These are phyloP conservation scores for Tylopilus rubrobrunneus DNA, from an alignment of 768 basidiomycete genomes.

Conservation along the genomic window DNA sequence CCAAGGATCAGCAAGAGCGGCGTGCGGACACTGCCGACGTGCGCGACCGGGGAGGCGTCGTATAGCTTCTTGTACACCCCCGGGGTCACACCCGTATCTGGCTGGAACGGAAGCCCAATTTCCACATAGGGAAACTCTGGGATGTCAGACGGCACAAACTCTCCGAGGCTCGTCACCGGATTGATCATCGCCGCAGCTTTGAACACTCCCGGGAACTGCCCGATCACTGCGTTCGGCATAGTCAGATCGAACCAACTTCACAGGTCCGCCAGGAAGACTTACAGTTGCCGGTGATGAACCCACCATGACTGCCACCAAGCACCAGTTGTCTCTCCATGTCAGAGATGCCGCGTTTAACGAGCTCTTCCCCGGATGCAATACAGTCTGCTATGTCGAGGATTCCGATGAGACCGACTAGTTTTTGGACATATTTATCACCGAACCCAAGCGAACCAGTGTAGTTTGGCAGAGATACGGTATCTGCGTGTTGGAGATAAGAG, in stretches of 20 bases:
- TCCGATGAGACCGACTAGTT: conserved; percentile 53
- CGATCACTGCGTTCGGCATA: conserved; percentile 38
- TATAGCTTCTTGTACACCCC: conserved; percentile 32
- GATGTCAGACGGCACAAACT: conserved; percentile 45
- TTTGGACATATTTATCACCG: conserved; percentile 31
- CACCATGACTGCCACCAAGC: conserved; percentile 62
- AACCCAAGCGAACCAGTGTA: conserved; percentile 45
- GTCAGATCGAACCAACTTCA: background rate
- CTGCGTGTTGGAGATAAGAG: conserved; percentile 25
- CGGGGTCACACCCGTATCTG: background rate
- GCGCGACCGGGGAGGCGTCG: conserved; percentile 45
- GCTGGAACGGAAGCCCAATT: conserved; percentile 22
- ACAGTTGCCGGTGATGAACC: conserved; percentile 41
- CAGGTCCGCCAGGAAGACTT: conserved; percentile 3
- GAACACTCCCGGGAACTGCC: conserved; percentile 53
- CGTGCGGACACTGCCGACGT: conserved; percentile 45
- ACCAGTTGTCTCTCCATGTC: conserved; percentile 48
- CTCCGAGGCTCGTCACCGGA: conserved; percentile 38
- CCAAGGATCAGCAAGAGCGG: conserved; percentile 59
- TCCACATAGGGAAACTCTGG: conserved; percentile 50
- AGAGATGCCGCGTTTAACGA: conserved; percentile 46
- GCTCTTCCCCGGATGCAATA: conserved; percentile 45
- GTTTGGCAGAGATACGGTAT: conserved; percentile 30
- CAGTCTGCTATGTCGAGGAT: conserved; percentile 59
- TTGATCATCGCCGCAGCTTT: conserved; percentile 51